Conservation (phyloP, 768 basidiomycete genomes). For the Tephrocybe sp. region DNA sequence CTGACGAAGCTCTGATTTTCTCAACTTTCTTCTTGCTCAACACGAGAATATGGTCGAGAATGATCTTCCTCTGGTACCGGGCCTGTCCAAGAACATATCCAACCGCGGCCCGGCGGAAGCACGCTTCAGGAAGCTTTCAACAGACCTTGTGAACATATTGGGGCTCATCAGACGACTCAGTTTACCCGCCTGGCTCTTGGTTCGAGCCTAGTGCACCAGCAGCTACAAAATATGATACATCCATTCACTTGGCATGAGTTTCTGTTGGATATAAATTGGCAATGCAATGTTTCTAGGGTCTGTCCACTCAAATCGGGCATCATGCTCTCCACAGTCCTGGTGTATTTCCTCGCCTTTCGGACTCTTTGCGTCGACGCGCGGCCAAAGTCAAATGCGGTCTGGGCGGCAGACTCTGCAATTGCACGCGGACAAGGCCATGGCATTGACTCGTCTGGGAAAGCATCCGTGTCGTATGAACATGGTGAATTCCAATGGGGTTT, state of each 20-base stretch:
- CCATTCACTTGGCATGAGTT: no score
- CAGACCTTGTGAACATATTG: not conserved
- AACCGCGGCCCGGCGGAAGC: not conserved
- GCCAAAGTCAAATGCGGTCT: slow-evolving; percentile 38
- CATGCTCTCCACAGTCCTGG: slow-evolving; percentile 2
- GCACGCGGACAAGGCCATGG: slow-evolving; percentile 43
- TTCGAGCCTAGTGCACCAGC: no score
- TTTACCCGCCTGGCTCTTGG: not conserved
- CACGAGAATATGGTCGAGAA: not conserved
- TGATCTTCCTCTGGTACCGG: no score
- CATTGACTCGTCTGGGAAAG: slow-evolving; percentile 27
- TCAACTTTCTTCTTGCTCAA: not conserved
- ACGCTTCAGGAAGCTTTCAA: not conserved
- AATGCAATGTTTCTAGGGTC: not conserved
- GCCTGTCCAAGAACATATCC: no score
- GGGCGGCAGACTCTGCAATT: slow-evolving; percentile 46
- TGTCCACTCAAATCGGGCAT: not conserved
- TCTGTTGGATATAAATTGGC: no score
- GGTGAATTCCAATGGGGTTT: slow-evolving; percentile 41
- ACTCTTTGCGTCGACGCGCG: slow-evolving; percentile 18
- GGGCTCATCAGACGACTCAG: not conserved
- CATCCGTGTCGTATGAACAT: slow-evolving; percentile 39
- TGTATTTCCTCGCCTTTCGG: slow-evolving; percentile 3
- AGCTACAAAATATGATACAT: no score
- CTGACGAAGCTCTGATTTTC: not conserved